Conservation (phyloP, 345 rosid species). For the Melaleuca quinquenervia region DNA sequence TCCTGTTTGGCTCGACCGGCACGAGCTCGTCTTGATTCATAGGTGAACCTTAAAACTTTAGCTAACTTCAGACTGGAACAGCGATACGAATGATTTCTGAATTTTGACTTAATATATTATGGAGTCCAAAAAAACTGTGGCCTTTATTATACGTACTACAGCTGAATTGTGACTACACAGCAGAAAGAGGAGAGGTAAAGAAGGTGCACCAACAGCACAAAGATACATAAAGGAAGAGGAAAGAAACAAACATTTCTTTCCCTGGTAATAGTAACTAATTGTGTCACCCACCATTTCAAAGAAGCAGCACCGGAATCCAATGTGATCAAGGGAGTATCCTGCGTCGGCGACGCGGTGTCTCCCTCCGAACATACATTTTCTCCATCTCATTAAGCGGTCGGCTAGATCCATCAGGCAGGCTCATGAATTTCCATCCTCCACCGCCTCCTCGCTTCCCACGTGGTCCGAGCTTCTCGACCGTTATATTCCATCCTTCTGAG, state of each 20-base stretch:
- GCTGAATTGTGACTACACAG: not conserved
- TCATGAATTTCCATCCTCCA: slow-evolving; percentile 91
- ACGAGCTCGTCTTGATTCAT: too few species aligned
- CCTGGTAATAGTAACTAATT: not conserved
- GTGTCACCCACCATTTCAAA: not conserved
- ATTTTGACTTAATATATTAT: too few species aligned
- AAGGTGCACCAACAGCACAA: not conserved
- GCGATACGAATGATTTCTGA: too few species aligned
- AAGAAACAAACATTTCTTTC: not conserved
- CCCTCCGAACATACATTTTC: slow-evolving; percentile 79
- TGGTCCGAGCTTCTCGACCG: slow-evolving; percentile 75
- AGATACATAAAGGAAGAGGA: not conserved
- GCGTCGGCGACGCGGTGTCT: slow-evolving; percentile 72
- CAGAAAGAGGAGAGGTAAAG: not conserved
- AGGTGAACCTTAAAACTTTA: too few species aligned
- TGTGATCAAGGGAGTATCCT: slow-evolving; percentile 61
- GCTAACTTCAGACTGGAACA: too few species aligned
- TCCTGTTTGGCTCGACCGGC: too few species aligned
- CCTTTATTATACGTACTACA: not conserved
- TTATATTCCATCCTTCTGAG: slow-evolving; percentile 74
- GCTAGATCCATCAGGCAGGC: slow-evolving; percentile 90
- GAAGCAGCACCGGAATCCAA: not conserved
- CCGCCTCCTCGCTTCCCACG: slow-evolving; percentile 80
- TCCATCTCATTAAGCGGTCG: slow-evolving; percentile 67
- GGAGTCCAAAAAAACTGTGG: not conserved